Conservation (phyloP, 2,329 filamentous ascomycete genomes). For the Pseudogymnoascus sp. region DNA sequence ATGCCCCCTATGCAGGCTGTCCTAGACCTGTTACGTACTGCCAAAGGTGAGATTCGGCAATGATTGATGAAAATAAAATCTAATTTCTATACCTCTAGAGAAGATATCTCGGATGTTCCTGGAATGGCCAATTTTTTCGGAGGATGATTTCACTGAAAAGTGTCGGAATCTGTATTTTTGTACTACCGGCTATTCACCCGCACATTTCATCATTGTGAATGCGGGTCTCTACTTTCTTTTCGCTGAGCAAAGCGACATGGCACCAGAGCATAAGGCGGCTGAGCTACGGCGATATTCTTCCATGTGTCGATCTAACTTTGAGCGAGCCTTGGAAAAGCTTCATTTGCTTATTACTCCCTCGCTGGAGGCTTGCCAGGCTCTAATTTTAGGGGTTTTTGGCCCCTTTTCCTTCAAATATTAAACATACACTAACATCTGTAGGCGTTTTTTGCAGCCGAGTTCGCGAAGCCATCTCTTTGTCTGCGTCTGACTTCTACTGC, state of each 20-base stretch:
- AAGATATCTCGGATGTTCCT: slow-evolving; percentile 10
- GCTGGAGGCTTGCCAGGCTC: slow-evolving; percentile 10
- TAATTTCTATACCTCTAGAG: neutral
- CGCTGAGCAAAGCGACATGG: slow-evolving; percentile 5
- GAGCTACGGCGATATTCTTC: slow-evolving; percentile 9
- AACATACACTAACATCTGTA: neutral
- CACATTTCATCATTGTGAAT: slow-evolving; percentile 15
- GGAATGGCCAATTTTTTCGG: slow-evolving; percentile 6
- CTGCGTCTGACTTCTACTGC: slow-evolving; percentile 9
- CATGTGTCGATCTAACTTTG: slow-evolving; percentile 11
- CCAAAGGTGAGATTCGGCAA: slow-evolving; percentile 11
- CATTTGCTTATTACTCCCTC: slow-evolving; percentile 10
- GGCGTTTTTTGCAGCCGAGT: slow-evolving; percentile 1
- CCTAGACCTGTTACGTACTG: slow-evolving; percentile 12
- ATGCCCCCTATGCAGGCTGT: slow-evolving; percentile 16
- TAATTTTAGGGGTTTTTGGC: slow-evolving; percentile 11
- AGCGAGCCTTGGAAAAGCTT: slow-evolving; percentile 11
- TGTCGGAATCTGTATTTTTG: slow-evolving; percentile 12
- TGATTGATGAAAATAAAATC: neutral
- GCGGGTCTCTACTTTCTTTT: slow-evolving; percentile 14
- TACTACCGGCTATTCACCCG: neutral
- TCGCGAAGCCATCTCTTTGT: slow-evolving; percentile 8
- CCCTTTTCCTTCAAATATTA: neutral
- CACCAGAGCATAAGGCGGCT: neutral
- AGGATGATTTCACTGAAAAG: slow-evolving; percentile 10